These are phyloP conservation scores for Catenaria anguillulae DNA, from an alignment of 371 early-diverging fungal species.

Conservation along the genomic window DNA sequence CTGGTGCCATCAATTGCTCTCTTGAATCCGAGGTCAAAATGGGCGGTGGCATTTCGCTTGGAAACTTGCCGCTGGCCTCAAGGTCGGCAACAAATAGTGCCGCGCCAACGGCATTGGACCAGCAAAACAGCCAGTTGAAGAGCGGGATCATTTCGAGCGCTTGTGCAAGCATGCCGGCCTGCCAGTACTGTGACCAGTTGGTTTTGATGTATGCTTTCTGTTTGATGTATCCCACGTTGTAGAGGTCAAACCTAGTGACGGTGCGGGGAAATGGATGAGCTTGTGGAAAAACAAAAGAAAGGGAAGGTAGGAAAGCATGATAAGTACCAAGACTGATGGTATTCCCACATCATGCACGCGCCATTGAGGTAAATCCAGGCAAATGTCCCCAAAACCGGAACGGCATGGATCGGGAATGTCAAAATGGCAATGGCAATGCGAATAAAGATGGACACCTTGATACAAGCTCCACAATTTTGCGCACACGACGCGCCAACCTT, in stretches of 20 bases:
- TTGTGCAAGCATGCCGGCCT: not conserved
- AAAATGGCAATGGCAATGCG: not conserved
- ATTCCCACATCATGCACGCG: not conserved
- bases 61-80: conserved; percentile 53
- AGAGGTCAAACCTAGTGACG: not conserved
- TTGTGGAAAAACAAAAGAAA: no score
- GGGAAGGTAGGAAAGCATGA: no score
- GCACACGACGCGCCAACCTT: not conserved
- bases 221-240: not conserved
- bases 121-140: not conserved
- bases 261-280: conserved; percentile 17
- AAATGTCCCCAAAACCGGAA: not conserved
- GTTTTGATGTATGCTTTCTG: not conserved
- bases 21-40: conserved; percentile 79
- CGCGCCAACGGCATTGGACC: not conserved
- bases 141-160: not conserved
- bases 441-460: not conserved
- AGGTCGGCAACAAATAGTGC: not conserved
- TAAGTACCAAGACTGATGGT: conserved; percentile 3
- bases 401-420: conserved; percentile 1
- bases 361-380: not conserved
- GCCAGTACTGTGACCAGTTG: not conserved
- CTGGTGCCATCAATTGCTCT: conserved; percentile 57
- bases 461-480: not conserved
- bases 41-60: conserved; percentile 41